These are phyloP conservation scores for Phyllosticta paracitricarpa DNA, from an alignment of 2,329 filamentous ascomycete genomes.

Conservation along the genomic window DNA sequence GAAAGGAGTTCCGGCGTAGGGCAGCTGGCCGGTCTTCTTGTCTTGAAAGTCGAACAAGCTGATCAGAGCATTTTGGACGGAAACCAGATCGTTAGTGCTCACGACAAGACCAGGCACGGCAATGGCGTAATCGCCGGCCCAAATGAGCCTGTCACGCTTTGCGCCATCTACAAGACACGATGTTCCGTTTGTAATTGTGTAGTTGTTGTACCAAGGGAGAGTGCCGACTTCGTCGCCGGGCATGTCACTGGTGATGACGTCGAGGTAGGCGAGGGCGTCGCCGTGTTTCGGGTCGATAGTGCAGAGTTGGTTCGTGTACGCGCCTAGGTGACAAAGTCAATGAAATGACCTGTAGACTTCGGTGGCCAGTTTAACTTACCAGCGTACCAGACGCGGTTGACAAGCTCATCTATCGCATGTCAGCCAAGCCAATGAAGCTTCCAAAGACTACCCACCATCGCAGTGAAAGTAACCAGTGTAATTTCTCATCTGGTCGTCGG, in stretches of 20 bases:
- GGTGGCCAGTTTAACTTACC: constrained; percentile 11
- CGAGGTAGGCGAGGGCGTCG: constrained; percentile 26
- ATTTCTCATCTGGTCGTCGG: constrained; percentile 24
- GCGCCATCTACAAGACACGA: constrained; percentile 31
- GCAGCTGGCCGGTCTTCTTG: constrained; percentile 24
- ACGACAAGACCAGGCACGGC: constrained; percentile 29
- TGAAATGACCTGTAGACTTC: background rate
- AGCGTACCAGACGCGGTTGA: constrained; percentile 38
- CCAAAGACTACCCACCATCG: constrained; percentile 19
- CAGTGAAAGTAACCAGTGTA: constrained; percentile 35
- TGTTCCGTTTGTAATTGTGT: constrained; percentile 26
- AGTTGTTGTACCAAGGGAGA: constrained; percentile 30
- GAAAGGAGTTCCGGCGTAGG: constrained; percentile 33
- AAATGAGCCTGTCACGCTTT: constrained; percentile 34
- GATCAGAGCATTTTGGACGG: constrained; percentile 33
- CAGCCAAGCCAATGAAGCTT: background rate
- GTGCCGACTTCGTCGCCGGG: constrained; percentile 23
- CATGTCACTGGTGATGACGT: background rate
- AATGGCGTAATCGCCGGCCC: constrained; percentile 43
- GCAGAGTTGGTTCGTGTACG: constrained; percentile 31
- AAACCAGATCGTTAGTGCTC: constrained; percentile 36
- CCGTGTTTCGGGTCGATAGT: constrained; percentile 28
- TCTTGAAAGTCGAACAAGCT: constrained; percentile 6
- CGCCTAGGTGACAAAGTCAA: constrained; percentile 14
- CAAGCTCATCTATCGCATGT: constrained; percentile 25